phyloP scores from a whole-genome alignment of 78 protist genomes.

The Dictyostelium brefeldianum region DNA sequence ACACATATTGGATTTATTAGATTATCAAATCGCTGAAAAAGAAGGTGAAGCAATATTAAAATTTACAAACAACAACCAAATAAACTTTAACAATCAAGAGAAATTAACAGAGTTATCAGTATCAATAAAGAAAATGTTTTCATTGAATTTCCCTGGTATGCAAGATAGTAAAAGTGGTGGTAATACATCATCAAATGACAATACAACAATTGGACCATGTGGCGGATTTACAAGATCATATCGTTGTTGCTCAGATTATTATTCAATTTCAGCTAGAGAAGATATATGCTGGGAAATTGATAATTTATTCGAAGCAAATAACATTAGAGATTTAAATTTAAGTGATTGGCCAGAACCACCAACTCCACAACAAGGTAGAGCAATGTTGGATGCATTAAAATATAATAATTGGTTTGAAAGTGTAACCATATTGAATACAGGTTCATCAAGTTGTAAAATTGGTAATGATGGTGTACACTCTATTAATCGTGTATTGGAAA shows the following conservation, averaged over 20 bases:
- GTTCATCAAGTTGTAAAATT: not conserved
- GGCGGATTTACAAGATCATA: conserved; percentile 56
- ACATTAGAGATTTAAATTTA: conserved; percentile 50
- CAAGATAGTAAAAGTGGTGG: conserved; percentile 3
- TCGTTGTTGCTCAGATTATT: conserved; percentile 57
- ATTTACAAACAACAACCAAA: not conserved
- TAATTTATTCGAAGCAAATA: conserved; percentile 65
- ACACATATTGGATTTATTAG: conserved; percentile 62
- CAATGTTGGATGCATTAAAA: conserved; percentile 68
- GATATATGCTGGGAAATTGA: conserved; percentile 81
- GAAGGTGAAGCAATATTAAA: conserved; percentile 33
- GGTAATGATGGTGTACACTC: conserved; percentile 66
- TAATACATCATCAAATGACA: not conserved
- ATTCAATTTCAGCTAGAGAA: conserved; percentile 40
- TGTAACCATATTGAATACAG: not conserved
- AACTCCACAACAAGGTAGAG: conserved; percentile 62
- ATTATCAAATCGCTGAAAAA: conserved; percentile 7
- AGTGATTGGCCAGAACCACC: conserved; percentile 84
- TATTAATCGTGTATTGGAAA: conserved; percentile 12
- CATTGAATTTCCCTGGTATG: conserved; percentile 74
- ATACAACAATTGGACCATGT: conserved; percentile 26
- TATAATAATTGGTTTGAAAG: conserved; percentile 75
- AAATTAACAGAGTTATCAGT: conserved; percentile 29
- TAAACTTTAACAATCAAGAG: conserved; percentile 5
- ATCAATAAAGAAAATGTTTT: conserved; percentile 62